Percentiles rank a stretch among this genome's conserved stretches.
Conservation (phyloP, 106 monocot species). For the Platanthera zijinensis region DNA sequence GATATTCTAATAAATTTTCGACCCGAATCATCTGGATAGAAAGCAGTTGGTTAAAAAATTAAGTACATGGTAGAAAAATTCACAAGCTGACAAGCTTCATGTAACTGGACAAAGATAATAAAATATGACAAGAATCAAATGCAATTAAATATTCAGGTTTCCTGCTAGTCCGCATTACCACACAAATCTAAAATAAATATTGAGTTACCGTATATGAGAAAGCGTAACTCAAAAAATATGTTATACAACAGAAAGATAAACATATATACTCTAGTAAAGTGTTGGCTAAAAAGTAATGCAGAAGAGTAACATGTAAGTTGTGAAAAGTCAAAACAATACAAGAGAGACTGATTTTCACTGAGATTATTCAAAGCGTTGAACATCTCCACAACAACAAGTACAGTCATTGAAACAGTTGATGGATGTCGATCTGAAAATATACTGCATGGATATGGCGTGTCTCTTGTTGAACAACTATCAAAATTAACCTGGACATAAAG, state of each 20-base stretch:
- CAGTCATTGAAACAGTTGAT: conserved; percentile 98
- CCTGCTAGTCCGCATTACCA: not conserved
- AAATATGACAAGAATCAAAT: not conserved
- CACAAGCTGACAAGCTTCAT: not conserved
- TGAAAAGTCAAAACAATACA: conserved; percentile 40
- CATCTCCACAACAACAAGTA: conserved; percentile 99
- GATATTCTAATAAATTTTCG: not conserved
- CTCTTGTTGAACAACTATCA: conserved; percentile 86
- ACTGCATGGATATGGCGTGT: conserved; percentile 85
- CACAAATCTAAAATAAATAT: not conserved
- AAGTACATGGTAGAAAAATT: no score
- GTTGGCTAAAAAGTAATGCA: not conserved
- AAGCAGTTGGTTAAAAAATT: no score
- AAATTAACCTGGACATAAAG: conserved; percentile 65
- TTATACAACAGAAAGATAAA: not conserved
- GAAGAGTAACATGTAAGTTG: not conserved
- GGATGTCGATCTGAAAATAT: conserved; percentile 94
- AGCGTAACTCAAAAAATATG: not conserved
- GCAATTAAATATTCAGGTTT: not conserved
- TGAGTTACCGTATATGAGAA: not conserved
- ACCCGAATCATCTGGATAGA: not conserved
- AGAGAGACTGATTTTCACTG: conserved; percentile 96
- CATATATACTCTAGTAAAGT: not conserved
- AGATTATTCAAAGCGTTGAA: conserved; percentile 98
- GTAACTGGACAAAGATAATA: not conserved